Evolutionary conservation across 164 flowering plant genomes (phyloP).

Genomic region (Tetrastigma voinierianum): DNA sequence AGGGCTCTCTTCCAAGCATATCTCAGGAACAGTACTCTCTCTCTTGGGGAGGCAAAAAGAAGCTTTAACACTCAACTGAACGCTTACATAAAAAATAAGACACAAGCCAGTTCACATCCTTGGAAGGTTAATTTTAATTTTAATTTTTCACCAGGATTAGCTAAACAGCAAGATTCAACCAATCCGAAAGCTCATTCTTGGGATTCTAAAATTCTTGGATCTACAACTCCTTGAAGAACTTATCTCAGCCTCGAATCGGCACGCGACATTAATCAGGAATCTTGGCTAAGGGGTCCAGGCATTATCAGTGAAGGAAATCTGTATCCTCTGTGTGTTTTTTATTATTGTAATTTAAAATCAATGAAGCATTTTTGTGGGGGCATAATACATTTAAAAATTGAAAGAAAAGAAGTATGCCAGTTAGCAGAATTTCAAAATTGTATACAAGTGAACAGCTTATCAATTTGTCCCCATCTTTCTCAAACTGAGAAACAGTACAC

Average conservation of each 20-base stretch:
- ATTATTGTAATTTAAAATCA: too few relatives aligned
- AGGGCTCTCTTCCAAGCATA: slow-evolving; percentile 77
- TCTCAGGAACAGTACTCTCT: slow-evolving; percentile 68
- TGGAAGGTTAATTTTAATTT: not conserved
- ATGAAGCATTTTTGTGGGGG: too few relatives aligned
- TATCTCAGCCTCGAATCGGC: not conserved
- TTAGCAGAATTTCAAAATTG: too few relatives aligned
- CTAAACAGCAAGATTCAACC: not conserved
- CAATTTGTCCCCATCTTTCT: too few relatives aligned
- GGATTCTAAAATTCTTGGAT: not conserved
- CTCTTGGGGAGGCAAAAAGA: slow-evolving; percentile 73
- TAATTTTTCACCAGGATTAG: not conserved
- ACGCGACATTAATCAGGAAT: not conserved
- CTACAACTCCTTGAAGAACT: not conserved
- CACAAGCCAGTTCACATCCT: not conserved
- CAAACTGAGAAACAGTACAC: too few relatives aligned
- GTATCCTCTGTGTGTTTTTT: not conserved
- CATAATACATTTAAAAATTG: too few relatives aligned
- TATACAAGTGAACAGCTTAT: too few relatives aligned
- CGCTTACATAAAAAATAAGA: not conserved
- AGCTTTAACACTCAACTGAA: slow-evolving; percentile 50
- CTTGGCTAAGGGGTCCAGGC: not conserved
- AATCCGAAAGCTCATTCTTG: not conserved
- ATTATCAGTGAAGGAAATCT: not conserved
- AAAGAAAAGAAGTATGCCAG: too few relatives aligned